These are phyloP conservation scores for Gloeostereum incarnatum DNA, from an alignment of 768 basidiomycete genomes.

Conservation along the genomic window DNA sequence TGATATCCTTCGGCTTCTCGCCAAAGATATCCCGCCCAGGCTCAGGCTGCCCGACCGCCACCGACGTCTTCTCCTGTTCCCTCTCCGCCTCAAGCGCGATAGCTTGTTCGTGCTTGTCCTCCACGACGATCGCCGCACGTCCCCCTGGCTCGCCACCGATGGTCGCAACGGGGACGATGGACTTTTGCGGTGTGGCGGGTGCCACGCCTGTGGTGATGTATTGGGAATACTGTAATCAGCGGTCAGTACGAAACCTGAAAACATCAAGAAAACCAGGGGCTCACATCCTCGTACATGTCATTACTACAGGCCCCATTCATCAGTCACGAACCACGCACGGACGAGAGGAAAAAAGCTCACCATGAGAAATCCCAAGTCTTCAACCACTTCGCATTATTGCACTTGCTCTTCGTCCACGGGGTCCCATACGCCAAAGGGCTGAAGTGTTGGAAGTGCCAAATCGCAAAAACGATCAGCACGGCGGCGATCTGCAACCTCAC, in stretches of 20 bases:
- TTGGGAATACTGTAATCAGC: slow-evolving; percentile 39
- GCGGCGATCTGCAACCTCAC: slow-evolving; percentile 76
- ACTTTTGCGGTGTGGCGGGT: slow-evolving; percentile 28
- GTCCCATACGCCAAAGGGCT: slow-evolving; percentile 79
- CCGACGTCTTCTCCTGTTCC: slow-evolving; percentile 21
- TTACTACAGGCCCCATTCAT: slow-evolving; percentile 26
- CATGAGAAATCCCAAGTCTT: slow-evolving; percentile 97
- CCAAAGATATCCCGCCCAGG: slow-evolving; percentile 74
- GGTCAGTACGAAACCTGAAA: slow-evolving; percentile 2
- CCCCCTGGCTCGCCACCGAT: slow-evolving; percentile 46
- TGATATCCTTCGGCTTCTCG: slow-evolving; percentile 37
- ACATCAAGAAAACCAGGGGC: slow-evolving; percentile 14
- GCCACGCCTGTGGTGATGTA: slow-evolving; percentile 26
- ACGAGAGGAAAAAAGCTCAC: slow-evolving; percentile 21
- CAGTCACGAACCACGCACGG: too few relatives aligned
- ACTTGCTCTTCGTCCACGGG: slow-evolving; percentile 79
- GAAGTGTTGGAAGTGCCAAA: slow-evolving; percentile 74
- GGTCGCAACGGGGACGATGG: slow-evolving; percentile 28
- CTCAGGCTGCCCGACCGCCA: slow-evolving; percentile 47
- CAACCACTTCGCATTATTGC: slow-evolving; percentile 71
- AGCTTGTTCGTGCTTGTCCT: slow-evolving; percentile 22
- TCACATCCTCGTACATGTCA: slow-evolving; percentile 60
- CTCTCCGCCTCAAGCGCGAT: slow-evolving; percentile 7
- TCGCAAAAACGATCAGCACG: slow-evolving; percentile 59
- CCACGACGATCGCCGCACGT: slow-evolving; percentile 43